A percentile compares a stretch with the other conserved stretches of the same genome.
Conservation (phyloP, 352 stramenopile species). For the Globisporangium nodosum region DNA sequence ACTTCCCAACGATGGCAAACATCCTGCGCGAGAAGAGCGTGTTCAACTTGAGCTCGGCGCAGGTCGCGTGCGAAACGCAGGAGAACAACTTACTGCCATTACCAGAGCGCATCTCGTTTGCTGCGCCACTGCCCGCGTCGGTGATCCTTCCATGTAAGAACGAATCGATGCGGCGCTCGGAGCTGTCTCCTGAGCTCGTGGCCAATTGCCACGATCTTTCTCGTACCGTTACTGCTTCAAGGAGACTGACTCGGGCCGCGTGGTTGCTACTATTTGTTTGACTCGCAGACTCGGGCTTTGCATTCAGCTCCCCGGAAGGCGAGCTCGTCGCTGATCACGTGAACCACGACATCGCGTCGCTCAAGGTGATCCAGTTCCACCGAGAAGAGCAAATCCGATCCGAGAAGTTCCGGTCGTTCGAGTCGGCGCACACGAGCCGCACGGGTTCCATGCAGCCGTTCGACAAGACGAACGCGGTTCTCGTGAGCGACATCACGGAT, state of each 20-base stretch:
- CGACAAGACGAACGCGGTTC: constrained; percentile 8
- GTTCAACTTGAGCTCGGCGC: constrained; percentile 30
- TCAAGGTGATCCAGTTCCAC: constrained; percentile 41
- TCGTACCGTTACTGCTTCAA: neutral
- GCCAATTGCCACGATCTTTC: constrained; percentile 10
- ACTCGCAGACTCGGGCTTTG: constrained; percentile 37
- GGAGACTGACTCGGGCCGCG: constrained; percentile 1
- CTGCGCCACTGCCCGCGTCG: constrained; percentile 9
- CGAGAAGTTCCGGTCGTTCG: constrained; percentile 9
- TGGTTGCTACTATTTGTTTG: constrained; percentile 7
- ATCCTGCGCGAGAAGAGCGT: constrained; percentile 62
- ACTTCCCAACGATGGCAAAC: constrained; percentile 64
- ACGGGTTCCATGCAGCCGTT: constrained; percentile 1
- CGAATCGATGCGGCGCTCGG: neutral
- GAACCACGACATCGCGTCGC: constrained; percentile 32
- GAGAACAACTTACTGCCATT: constrained; percentile 7
- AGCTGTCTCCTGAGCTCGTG: constrained; percentile 6
- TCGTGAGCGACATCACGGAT: constrained; percentile 15
- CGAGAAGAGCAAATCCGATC: constrained; percentile 16
- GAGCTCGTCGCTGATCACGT: neutral
- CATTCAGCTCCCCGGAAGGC: constrained; percentile 42
- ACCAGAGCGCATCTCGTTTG: constrained; percentile 7
- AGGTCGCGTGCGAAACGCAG: constrained; percentile 31
- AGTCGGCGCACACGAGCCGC: neutral
- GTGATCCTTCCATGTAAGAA: constrained; percentile 28